Percentiles rank a stretch among this genome's conserved stretches.
These are phyloP conservation scores for Cinchona pubescens DNA, from an alignment of 257 asterid genomes.

Conservation along the genomic window DNA sequence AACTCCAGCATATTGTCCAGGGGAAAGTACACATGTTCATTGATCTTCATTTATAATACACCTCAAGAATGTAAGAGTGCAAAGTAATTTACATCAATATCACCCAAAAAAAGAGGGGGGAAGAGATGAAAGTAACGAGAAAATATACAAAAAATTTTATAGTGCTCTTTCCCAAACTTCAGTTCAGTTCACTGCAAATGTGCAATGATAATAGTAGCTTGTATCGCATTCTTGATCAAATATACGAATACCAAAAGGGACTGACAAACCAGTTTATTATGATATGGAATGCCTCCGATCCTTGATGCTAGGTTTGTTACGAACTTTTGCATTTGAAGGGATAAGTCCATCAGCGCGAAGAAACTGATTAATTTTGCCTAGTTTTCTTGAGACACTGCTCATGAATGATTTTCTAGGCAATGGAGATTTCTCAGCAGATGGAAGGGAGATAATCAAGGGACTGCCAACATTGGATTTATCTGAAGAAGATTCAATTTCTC, in stretches of 20 bases:
- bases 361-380: constrained; percentile 48
- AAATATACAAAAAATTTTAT: constrained; percentile 14
- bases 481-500: constrained; percentile 45
- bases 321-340: constrained; percentile 35
- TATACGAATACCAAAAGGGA: constrained; percentile 1
- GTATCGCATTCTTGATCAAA: not conserved
- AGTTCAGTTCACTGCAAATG: not conserved
- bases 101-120: constrained; percentile 3
- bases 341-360: constrained; percentile 44
- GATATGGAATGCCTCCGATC: constrained; percentile 76
- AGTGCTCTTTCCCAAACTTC: not conserved
- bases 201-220: not conserved
- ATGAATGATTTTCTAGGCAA: constrained; percentile 67
- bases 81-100: constrained; percentile 7
- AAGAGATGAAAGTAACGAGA: not conserved
- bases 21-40: not conserved
- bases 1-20: not conserved
- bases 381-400: constrained; percentile 54
- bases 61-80: constrained; percentile 9
- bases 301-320: constrained; percentile 52
- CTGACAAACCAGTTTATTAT: constrained; percentile 33
- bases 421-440: constrained; percentile 55
- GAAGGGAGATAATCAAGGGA: constrained; percentile 28
- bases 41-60: not conserved
- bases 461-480: constrained; percentile 34